Conservation (phyloP, 1,139 yeast species). For the Eremothecium sinecaudum region DNA sequence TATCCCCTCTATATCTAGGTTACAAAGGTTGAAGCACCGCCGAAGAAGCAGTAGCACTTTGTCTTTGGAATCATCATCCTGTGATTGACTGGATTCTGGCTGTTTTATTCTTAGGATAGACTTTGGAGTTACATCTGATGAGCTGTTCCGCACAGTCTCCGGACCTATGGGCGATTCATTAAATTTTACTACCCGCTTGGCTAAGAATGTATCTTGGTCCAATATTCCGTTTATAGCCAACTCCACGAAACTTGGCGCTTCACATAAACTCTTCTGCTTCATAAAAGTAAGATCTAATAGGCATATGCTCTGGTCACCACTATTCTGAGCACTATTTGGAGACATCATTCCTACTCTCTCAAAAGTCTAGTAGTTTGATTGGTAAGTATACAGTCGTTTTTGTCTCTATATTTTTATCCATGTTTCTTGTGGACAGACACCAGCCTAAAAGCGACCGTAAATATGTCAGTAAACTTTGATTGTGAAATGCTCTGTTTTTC, state of each 20-base stretch:
- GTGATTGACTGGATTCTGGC: neutral
- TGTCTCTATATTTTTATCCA: slow-evolving; percentile 3
- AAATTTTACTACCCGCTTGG: slow-evolving; percentile 2
- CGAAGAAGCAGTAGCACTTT: slow-evolving; percentile 2
- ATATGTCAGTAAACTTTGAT: no score
- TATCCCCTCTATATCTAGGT: slow-evolving; percentile 3
- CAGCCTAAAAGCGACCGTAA: no score
- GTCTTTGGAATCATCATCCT: neutral
- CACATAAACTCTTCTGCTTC: slow-evolving; percentile 3
- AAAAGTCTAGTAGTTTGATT: neutral
- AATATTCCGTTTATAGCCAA: slow-evolving; percentile 3
- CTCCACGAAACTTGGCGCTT: slow-evolving; percentile 5
- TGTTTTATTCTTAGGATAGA: slow-evolving; percentile 1
- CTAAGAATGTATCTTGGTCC: slow-evolving; percentile 1
- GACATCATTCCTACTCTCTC: neutral
- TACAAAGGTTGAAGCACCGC: slow-evolving; percentile 4
- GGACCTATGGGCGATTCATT: slow-evolving; percentile 3
- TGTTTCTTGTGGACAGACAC: slow-evolving; percentile 2
- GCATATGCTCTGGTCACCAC: slow-evolving; percentile 1
- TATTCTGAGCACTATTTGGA: slow-evolving; percentile 2
- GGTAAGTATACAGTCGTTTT: slow-evolving; percentile 2
- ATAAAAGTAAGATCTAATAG: slow-evolving; percentile 6
- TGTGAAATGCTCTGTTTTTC: no score
- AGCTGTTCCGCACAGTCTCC: neutral
- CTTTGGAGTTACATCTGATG: neutral